These are phyloP conservation scores for Fusarium transvaalense DNA, from an alignment of 2,329 filamentous ascomycete genomes.

Conservation along the genomic window DNA sequence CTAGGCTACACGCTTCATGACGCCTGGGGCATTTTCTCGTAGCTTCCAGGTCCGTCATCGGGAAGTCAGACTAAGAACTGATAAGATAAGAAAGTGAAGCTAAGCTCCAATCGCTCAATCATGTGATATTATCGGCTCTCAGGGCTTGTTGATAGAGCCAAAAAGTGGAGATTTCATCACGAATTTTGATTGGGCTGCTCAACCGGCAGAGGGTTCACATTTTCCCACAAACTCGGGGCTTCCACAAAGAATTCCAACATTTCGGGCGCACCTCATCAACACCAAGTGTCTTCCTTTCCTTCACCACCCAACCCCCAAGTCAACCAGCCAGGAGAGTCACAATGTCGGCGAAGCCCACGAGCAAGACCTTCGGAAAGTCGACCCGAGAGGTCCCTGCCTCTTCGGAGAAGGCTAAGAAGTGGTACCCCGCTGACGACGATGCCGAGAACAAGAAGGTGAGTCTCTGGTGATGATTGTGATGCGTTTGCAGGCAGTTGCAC, in stretches of 20 bases:
- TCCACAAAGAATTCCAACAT: constrained; percentile 59
- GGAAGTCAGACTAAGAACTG: constrained; percentile 3
- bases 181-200: constrained; percentile 45
- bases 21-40: constrained; percentile 55
- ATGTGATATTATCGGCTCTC: constrained; percentile 52
- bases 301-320: constrained; percentile 52
- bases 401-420: constrained; percentile 96
- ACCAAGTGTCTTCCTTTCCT: constrained; percentile 55
- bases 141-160: constrained; percentile 17
- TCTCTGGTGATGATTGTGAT: constrained; percentile 54
- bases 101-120: constrained; percentile 46
- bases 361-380: constrained; percentile 98
- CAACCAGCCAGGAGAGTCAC: constrained; percentile 65
- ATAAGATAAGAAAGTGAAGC: constrained; percentile 2
- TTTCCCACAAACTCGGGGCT: constrained; percentile 60
- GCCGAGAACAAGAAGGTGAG: constrained; percentile 93
- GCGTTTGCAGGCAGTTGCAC: constrained; percentile 34
- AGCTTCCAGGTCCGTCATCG: constrained; percentile 52
- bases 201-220: constrained; percentile 58
- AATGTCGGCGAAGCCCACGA: constrained; percentile 81
- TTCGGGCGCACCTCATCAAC: constrained; percentile 53
- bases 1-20: constrained; percentile 46
- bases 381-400: constrained; percentile 89
- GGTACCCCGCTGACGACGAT: constrained; percentile 97
- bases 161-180: not conserved